Evolutionary conservation across 108 stramenopile genomes (phyloP), one percentile per base, ranked within the genome.

Genomic region (Cyclostephanos invisitatus): DNA sequence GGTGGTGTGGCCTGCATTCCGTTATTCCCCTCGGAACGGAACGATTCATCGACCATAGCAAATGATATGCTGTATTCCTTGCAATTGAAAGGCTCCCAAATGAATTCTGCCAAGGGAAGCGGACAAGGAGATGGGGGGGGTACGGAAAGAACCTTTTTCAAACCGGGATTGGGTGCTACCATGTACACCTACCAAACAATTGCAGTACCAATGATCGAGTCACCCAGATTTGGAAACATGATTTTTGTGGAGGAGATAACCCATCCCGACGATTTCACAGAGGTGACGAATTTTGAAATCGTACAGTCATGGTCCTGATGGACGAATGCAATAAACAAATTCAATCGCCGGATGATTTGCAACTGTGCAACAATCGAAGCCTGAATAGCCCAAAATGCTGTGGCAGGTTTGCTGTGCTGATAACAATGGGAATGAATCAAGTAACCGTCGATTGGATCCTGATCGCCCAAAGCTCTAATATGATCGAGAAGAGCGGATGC

Each of bases 11-110:
- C 36, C 36, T 6, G 5, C 5, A 36, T 7, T 3, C 36, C 36
- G 7, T 36, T 36, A 36, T 36, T 7, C 3, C 3, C 36, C 3
- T 36, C 36, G 5, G 36, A 6, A 3, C 5, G 8, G 37, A 63
- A 63, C 2, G 18, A n/a, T 10, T 38, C 22, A 17, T 40, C 37
- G 10, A 5, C 5, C n/a, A 17, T 36, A 10, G 27, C 4, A 7
- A 29, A 63, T 29, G 62, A 63, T 5, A 63, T 36, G 5, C 36
- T 36, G 15, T 38, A 38, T 36, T 38, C n/a, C n/a, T n/a, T n/a
- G n/a, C n/a, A n/a, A n/a, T 63, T 63, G 37, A 63, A 63, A 38
- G 29, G 62, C 3, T 18, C 6, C 62, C 62, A 63, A 15, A 63
- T 20, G 37, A 29, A 63, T 4, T 32, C 37, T 17, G 62, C 62